These are phyloP conservation scores for Neurospora sp. DNA, from an alignment of 495 filamentous ascomycete species.

Conservation along the genomic window DNA sequence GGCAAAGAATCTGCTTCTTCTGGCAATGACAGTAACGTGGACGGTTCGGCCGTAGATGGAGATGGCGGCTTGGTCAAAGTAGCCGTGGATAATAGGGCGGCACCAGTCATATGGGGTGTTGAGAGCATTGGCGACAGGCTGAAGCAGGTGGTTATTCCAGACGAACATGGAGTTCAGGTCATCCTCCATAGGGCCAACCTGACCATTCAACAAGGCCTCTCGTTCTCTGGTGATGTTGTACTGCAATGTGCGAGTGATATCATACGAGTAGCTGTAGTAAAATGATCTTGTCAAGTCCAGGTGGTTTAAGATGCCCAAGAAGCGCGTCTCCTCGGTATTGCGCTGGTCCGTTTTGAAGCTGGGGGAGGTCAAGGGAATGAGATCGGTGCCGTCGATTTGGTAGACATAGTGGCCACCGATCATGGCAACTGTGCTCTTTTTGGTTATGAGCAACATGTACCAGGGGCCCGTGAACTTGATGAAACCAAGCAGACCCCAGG, in stretches of 20 bases:
- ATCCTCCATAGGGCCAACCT: constrained; percentile 42
- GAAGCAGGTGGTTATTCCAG: constrained; percentile 87
- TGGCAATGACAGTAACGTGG: constrained; percentile 87
- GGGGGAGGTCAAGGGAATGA: constrained; percentile 71
- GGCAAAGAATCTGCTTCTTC: constrained; percentile 86
- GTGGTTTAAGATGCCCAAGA: constrained; percentile 79
- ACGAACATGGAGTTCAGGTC: constrained; percentile 94
- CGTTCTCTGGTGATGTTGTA: constrained; percentile 84
- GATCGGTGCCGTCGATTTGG: constrained; percentile 89
- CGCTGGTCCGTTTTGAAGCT: constrained; percentile 62
- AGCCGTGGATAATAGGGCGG: constrained; percentile 90
- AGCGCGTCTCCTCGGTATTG: constrained; percentile 82
- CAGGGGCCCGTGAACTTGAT: constrained; percentile 93
- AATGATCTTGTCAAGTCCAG: constrained; percentile 83
- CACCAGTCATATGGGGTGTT: constrained; percentile 90
- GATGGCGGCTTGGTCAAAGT: constrained; percentile 82
- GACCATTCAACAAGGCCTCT: constrained; percentile 52
- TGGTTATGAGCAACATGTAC: constrained; percentile 95
- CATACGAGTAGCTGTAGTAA: constrained; percentile 98
- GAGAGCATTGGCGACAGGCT: constrained; percentile 58
- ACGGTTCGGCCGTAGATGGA: constrained; percentile 75
- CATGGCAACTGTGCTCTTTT: constrained; percentile 90
- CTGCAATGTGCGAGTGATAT: constrained; percentile 87
- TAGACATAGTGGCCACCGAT: constrained; percentile 94
- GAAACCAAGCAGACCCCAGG: constrained; percentile 90